phyloP scores from a whole-genome alignment of 2,329 filamentous ascomycete genomes.

The Sporothrix dimorphospora region DNA sequence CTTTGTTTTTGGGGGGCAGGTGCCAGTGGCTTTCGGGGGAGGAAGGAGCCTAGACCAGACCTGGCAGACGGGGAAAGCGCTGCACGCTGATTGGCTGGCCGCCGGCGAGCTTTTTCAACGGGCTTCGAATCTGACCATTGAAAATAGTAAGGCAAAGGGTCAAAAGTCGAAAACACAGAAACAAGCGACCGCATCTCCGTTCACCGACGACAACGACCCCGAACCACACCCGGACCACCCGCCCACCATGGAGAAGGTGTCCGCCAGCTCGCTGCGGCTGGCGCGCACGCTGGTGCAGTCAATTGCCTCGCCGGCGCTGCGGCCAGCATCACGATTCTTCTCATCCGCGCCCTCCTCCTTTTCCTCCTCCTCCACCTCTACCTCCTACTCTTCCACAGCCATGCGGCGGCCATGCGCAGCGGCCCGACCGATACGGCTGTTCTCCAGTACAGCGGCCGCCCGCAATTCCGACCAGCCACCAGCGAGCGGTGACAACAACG shows the following conservation, averaged over 20 bases:
- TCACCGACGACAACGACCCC: not conserved
- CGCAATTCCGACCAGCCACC: constrained; percentile 24
- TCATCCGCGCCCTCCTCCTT: constrained; percentile 6
- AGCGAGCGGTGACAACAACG: not conserved
- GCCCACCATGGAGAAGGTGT: constrained; percentile 48
- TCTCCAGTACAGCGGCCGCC: constrained; percentile 23
- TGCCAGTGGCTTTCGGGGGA: constrained; percentile 2
- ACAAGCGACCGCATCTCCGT: not conserved
- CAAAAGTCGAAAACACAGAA: not conserved
- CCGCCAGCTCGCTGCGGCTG: constrained; percentile 48
- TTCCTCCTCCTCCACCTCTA: not conserved
- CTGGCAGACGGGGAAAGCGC: not conserved
- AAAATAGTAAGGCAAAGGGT: not conserved
- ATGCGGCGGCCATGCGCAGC: constrained; percentile 18
- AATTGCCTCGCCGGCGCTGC: constrained; percentile 32
- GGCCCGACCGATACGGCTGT: constrained; percentile 21
- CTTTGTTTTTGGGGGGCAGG: constrained; percentile 6
- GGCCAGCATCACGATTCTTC: not conserved
- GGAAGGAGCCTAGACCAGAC: not conserved
- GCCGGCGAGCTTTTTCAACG: constrained; percentile 24
- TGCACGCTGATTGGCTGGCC: constrained; percentile 23
- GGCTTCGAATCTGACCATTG: not conserved
- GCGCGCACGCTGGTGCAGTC: constrained; percentile 47
- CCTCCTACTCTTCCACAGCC: constrained; percentile 11
- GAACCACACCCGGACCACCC: not conserved